A percentile compares a stretch with the other conserved stretches of the same genome.
These are phyloP conservation scores for Boeremia exigua DNA, from an alignment of 2,329 filamentous ascomycete species.

Conservation along the genomic window DNA sequence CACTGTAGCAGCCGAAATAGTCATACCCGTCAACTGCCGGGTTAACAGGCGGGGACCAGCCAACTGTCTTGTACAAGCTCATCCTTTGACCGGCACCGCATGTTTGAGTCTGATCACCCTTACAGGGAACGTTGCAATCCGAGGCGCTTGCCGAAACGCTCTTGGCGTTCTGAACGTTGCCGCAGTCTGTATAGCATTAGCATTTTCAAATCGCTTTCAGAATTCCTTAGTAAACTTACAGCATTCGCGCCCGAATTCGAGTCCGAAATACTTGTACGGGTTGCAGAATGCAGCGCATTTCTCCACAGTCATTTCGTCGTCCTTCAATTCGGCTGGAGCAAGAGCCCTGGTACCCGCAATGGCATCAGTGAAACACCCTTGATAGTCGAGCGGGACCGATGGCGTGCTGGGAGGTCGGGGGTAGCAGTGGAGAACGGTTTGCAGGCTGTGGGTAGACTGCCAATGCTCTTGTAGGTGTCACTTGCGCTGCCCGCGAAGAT, in stretches of 20 bases:
- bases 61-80: slow-evolving; percentile 47
- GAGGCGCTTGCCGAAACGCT: slow-evolving; percentile 17
- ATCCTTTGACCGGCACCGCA: slow-evolving; percentile 30
- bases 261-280: slow-evolving; percentile 29
- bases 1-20: slow-evolving; percentile 51
- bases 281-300: slow-evolving; percentile 30
- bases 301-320: slow-evolving; percentile 28
- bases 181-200: slow-evolving; percentile 16
- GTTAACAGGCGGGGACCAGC: slow-evolving; percentile 36
- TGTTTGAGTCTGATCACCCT: slow-evolving; percentile 21
- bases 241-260: slow-evolving; percentile 30
- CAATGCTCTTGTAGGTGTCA: slow-evolving; percentile 29
- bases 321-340: slow-evolving; percentile 12
- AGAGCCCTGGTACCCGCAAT: slow-evolving; percentile 20
- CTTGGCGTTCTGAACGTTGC: slow-evolving; percentile 20
- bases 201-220: not conserved
- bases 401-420: slow-evolving; percentile 12
- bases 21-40: slow-evolving; percentile 29
- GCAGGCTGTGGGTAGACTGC: slow-evolving; percentile 23
- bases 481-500: slow-evolving; percentile 26
- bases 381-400: slow-evolving; percentile 18
- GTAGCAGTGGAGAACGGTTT: slow-evolving; percentile 17
- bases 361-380: slow-evolving; percentile 34
- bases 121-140: slow-evolving; percentile 34
- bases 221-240: slow-evolving; percentile 3